Evolutionary conservation across 2,329 filamentous ascomycete genomes (phyloP).

Genomic region (Hypoxylon sp.): DNA sequence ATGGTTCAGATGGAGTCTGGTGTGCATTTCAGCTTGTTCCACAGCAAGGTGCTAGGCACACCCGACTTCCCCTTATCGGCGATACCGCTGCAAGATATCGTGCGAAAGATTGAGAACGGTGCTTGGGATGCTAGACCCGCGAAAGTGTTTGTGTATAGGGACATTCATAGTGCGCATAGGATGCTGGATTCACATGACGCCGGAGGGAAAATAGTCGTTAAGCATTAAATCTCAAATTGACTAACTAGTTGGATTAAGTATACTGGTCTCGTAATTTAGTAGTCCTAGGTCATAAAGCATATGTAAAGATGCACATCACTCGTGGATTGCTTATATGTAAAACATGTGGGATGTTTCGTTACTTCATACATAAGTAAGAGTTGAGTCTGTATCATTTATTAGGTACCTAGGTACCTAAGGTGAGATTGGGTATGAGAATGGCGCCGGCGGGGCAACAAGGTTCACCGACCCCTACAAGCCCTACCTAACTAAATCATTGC

Average conservation of each 20-base stretch:
- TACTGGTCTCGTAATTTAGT: too few relatives aligned
- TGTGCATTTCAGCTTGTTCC: slow-evolving; percentile 63
- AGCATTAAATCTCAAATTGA: slow-evolving; percentile 3
- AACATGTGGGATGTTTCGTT: too few relatives aligned
- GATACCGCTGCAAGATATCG: slow-evolving; percentile 59
- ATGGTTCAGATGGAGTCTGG: slow-evolving; percentile 62
- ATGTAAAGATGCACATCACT: too few relatives aligned
- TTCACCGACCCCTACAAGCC: too few relatives aligned
- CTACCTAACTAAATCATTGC: too few relatives aligned
- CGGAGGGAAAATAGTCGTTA: slow-evolving; percentile 57
- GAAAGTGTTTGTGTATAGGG: slow-evolving; percentile 54
- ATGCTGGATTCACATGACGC: slow-evolving; percentile 54
- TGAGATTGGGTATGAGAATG: too few relatives aligned
- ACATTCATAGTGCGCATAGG: slow-evolving; percentile 55
- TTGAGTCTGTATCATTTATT: too few relatives aligned
- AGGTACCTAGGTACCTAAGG: too few relatives aligned
- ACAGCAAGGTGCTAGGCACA: slow-evolving; percentile 57
- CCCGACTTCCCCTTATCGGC: slow-evolving; percentile 57
- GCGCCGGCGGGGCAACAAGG: too few relatives aligned
- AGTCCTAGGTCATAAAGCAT: too few relatives aligned
- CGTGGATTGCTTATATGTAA: too few relatives aligned
- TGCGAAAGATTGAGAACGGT: slow-evolving; percentile 56
- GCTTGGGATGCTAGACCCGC: slow-evolving; percentile 55
- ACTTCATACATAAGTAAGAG: too few relatives aligned
- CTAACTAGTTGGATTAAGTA: neutral